These are phyloP conservation scores for Blastobotrys capitulatus DNA, from an alignment of 1,139 yeast genomes.

Conservation along the genomic window DNA sequence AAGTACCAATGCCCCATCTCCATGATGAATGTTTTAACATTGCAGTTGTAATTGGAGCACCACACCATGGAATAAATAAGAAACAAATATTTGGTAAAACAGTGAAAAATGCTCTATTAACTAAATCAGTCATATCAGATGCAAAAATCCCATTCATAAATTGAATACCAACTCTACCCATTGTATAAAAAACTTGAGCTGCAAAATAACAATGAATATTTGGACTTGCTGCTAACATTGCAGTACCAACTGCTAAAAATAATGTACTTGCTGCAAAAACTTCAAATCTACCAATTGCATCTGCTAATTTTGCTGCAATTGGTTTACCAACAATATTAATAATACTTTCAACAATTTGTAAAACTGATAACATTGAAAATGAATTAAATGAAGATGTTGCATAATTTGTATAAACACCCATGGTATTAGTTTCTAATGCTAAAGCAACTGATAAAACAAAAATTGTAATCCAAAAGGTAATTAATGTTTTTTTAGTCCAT, in stretches of 20 bases:
- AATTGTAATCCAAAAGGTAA: constrained; percentile 29
- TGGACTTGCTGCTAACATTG: constrained; percentile 31
- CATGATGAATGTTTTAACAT: constrained; percentile 34
- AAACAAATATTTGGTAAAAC: constrained; percentile 31
- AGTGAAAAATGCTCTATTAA: constrained; percentile 36
- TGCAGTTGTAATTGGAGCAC: constrained; percentile 16
- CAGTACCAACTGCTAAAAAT: constrained; percentile 29
- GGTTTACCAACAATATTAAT: constrained; percentile 38
- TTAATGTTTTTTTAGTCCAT: constrained; percentile 23
- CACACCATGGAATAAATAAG: constrained; percentile 17
- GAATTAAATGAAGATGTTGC: constrained; percentile 38
- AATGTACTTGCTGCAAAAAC: constrained; percentile 33
- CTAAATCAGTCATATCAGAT: constrained; percentile 37
- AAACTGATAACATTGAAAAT: constrained; percentile 38
- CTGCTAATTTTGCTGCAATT: constrained; percentile 37
- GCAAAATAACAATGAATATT: constrained; percentile 32
- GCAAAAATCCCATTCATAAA: constrained; percentile 36
- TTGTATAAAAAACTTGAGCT: constrained; percentile 34
- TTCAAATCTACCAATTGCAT: constrained; percentile 39
- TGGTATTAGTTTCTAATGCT: constrained; percentile 37
- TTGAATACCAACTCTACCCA: constrained; percentile 37
- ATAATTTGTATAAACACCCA: constrained; percentile 37
- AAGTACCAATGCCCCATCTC: constrained; percentile 70
- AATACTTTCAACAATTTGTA: constrained; percentile 38
- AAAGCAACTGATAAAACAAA: constrained; percentile 38